Base-by-base conservation (phyloP, 495 filamentous ascomycete species). In the Aspergillus nidulans region DNA sequence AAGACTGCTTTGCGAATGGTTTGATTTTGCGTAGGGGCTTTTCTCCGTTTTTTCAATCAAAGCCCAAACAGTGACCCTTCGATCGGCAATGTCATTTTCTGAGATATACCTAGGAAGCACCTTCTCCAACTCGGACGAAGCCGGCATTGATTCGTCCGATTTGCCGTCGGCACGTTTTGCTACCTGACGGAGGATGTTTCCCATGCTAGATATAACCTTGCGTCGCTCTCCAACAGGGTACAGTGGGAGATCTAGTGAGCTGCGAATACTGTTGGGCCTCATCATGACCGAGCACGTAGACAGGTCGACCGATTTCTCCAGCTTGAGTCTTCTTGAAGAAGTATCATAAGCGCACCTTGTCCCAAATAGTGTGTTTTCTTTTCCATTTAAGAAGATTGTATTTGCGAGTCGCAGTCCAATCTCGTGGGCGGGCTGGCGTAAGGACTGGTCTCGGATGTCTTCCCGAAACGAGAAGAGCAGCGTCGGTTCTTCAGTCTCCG, bases 121-220 rank as follows among this genome's bases (percentile, higher is more conserved):
- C 21, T 66, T 67, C 59, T 96, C 90, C 16, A 96, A 69, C 65
- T 95, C 89, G 23, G 77, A 71, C 1, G 89, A 92, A 38, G 91
- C 90, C 13, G 90, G 87, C 34, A 80, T 76, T 8, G 72, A 56
- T 30, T 70, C 63, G 10, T 65, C 67, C 25, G 78, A 74, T 36
- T 59, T 57, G 15, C 59, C 60, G 21, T 72, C 67, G 16, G 78
- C 71, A 36, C 84, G 75, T 43, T 74, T 75, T 9, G 70, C 59
- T 43, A 95, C 52, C 30, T 83, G 80, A 43, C 88, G 83, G 20
- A 95, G 67, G 40, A 96, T 92, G 62, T 95, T 96, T 10, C 91
- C 91, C 67, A 94, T 83, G 38, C 87, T 80, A 18, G 79, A 75
- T 15, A 82, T 68, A 52, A 95, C 82, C 42, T 66, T 77, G 38